Base-by-base conservation (phyloP, 2,329 filamentous ascomycete genomes). In the Colletotrichum sp. region DNA sequence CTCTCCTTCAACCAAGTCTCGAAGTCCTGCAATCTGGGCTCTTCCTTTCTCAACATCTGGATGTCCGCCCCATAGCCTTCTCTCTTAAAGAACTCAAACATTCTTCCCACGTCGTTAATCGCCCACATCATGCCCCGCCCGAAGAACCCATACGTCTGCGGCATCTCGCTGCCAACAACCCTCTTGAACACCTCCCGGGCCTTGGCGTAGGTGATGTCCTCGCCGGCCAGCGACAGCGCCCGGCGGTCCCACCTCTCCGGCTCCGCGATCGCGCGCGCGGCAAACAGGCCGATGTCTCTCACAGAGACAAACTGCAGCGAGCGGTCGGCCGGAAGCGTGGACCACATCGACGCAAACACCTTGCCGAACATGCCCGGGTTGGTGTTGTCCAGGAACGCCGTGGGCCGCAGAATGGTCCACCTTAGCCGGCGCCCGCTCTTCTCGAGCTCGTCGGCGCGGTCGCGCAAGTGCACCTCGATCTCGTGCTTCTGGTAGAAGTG, bases 361-460 rank as follows among this genome's bases (percentile, higher is more conserved):
- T 80, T 77, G 4, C 81, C 80, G 5, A 82, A 82, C 49, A 79
- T 80, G 2, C 77, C 79, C 0, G 80, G 80, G 32, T 77, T 80
- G 7, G 82, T 80, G 52, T 75, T 82, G 8, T 82, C 81, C 79
- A 82, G 76, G 34, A 82, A 82, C 0, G 81, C 81, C 0, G 81
- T 81, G 3, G 81, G 81, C 13, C 81, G 69, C 2, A 82, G 55
- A 1, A 82, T 80, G 0, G 81, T 81, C 81, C 81, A 82, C 2
- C 71, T 36, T 16, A 67, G 26, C 16, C 21, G 4, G 6, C 72
- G 28, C 4, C 72, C 69, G 10, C 16, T 26, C n/a, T 39, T 75
- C 21, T 57, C 60, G 9, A 59, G 64, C 39, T 63, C 68, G n/a
- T 59, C 64, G 49, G 74, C 78, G 30, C 69, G 60, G 57, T 77